Conservation (phyloP, 768 basidiomycete species). For the Lentinus brumalis region DNA sequence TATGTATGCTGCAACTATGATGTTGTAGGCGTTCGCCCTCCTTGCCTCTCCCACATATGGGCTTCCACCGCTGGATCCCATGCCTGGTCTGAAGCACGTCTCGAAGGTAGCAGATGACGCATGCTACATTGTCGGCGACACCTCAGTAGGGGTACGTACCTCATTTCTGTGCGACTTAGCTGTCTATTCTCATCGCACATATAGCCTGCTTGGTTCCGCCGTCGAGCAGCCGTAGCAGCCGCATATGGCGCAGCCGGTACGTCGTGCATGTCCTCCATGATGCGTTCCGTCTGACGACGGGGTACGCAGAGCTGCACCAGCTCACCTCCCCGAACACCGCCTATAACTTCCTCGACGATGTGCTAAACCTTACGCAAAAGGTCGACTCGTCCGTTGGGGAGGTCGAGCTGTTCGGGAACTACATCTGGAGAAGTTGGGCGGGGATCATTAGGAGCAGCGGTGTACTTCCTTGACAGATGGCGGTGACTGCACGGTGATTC, state of each 20-base stretch:
- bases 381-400: constrained; percentile 54
- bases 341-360: constrained; percentile 61
- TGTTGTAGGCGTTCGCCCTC: constrained; percentile 67
- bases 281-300: not conserved
- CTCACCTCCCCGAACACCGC: constrained; percentile 75
- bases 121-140: constrained; percentile 58
- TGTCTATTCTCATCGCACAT: not conserved
- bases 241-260: constrained; percentile 64
- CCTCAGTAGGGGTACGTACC: constrained; percentile 55
- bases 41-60: constrained; percentile 54
- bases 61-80: constrained; percentile 57
- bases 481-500: not conserved
- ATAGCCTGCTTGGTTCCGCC: constrained; percentile 75
- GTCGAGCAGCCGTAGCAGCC: constrained; percentile 62
- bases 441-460: constrained; percentile 74
- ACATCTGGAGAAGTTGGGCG: constrained; percentile 68
- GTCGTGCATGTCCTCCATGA: not conserved
- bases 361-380: constrained; percentile 52
- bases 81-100: constrained; percentile 63
- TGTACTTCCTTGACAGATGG: constrained; percentile 27
- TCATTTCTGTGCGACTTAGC: not conserved
- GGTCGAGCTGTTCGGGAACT: constrained; percentile 54
- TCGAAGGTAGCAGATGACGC: constrained; percentile 68
- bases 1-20: not conserved
- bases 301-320: constrained; percentile 71